Conservation (phyloP, 2,329 filamentous ascomycete species). For the Rhexocercosporidium sp. region DNA sequence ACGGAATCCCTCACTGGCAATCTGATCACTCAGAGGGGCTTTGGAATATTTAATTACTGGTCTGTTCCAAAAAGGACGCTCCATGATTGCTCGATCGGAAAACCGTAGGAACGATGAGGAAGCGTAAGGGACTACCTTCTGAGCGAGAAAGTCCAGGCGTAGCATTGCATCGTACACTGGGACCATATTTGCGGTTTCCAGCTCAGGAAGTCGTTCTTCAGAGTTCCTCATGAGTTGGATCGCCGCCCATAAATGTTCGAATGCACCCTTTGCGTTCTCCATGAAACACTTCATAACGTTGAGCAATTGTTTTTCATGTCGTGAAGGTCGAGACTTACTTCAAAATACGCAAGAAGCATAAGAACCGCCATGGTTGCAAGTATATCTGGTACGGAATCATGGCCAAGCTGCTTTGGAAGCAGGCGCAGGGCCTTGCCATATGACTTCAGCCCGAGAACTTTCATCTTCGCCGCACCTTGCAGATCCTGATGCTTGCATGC, state of each 20-base stretch:
- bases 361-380: conserved; percentile 26
- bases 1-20: conserved; percentile 23
- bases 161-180: conserved; percentile 30
- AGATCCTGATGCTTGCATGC: conserved; percentile 18
- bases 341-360: conserved; percentile 30
- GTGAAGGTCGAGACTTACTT: conserved; percentile 14
- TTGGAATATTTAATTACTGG: conserved; percentile 9
- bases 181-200: conserved; percentile 19
- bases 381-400: conserved; percentile 7
- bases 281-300: conserved; percentile 24
- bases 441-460: conserved; percentile 24
- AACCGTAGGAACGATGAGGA: conserved; percentile 25
- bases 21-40: conserved; percentile 9
- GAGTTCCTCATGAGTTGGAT: conserved; percentile 28
- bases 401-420: conserved; percentile 19
- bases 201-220: conserved; percentile 16
- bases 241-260: conserved; percentile 32
- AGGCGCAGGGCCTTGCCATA: conserved; percentile 28
- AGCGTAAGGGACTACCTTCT: conserved; percentile 30
- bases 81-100: conserved; percentile 16
- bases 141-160: conserved; percentile 30
- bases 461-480: conserved; percentile 23
- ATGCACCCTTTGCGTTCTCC: conserved; percentile 28
- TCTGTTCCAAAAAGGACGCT: conserved; percentile 30
- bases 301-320: neutral